Base-by-base conservation (phyloP, 2,329 filamentous ascomycete genomes). In the Ceratocystiopsis sp. region DNA sequence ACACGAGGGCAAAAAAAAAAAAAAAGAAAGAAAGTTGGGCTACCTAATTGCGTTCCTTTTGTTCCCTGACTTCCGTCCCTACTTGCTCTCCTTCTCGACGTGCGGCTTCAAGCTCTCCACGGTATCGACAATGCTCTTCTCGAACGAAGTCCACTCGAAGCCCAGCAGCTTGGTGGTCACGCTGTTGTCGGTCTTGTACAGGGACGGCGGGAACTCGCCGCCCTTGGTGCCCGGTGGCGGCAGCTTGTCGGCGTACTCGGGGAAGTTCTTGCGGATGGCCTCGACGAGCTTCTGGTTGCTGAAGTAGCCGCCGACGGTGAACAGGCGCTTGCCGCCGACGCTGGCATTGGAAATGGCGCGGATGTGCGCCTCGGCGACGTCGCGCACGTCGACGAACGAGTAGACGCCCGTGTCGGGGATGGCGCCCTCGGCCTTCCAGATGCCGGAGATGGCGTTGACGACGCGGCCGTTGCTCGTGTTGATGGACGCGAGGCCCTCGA, bases 121-220 rank as follows among this genome's bases (percentile, higher is more conserved):
- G 8, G 76, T 68, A 53, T 84, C 80, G 7, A 68, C 62, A 25
- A 80, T 64, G 25, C 64, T 69, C 59, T 78, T 65, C 57, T 84
- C 77, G 33, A 84, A 52, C 4, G 61, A 56, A 48, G 63, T 73
- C 65, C 73, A 84, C 46, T 79, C 60, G 40, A 82, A 66, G 1
- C 75, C 76, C 46, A 84, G 57, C 39, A 78, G 51, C 52, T 74
- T 66, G 21, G 67, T 69, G 2, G 73, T 74, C 53, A 66, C 66
- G 41, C 63, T 64, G 54, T 75, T 80, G 54, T 82, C 69, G 45
- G 67, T 70, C 47, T 61, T 61, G 55, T 69, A 78, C 37, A 70
- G 50, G 48, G 64, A 51, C 3, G 61, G 54, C 15, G 60, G 54
- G 44, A 60, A 35, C 48, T 62, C 62, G n/a, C 66, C 67, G 13